Evolutionary conservation across 805 yeast genomes (phyloP).

Genomic region (Wickerhamiella domercqiae): DNA sequence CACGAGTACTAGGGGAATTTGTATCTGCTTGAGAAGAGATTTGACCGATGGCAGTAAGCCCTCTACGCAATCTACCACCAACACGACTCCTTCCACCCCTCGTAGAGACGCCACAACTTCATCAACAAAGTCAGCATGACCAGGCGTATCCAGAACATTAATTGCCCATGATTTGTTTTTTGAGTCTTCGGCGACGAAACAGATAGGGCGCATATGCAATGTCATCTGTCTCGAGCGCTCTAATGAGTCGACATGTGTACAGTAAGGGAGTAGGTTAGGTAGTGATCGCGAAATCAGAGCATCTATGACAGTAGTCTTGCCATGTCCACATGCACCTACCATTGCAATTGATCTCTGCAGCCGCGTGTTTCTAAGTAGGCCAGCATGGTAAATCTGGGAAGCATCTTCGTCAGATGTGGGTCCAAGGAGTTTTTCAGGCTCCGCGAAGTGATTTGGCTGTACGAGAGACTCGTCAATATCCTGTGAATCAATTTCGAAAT

Average conservation of each 20-base stretch:
- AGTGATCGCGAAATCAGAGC: conserved; percentile 33
- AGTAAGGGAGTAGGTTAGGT: conserved; percentile 36
- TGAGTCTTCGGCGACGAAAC: conserved; percentile 42
- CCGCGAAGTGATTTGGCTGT: conserved; percentile 21
- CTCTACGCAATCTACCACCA: conserved; percentile 75
- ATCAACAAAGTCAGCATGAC: conserved; percentile 73
- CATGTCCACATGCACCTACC: conserved; percentile 70
- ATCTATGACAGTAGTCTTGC: conserved; percentile 72
- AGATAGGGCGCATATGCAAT: conserved; percentile 44
- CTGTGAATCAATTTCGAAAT: conserved; percentile 39
- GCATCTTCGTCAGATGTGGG: conserved; percentile 27
- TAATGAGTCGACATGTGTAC: conserved; percentile 53
- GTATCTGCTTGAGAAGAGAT: conserved; percentile 17
- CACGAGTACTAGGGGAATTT: conserved; percentile 39
- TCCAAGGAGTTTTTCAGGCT: conserved; percentile 19
- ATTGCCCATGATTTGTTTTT: conserved; percentile 39
- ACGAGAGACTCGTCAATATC: conserved; percentile 50
- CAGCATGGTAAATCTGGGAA: conserved; percentile 35
- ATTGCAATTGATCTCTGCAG: conserved; percentile 60
- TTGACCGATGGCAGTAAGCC: conserved; percentile 48
- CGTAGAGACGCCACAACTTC: conserved; percentile 47
- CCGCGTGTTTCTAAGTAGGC: conserved; percentile 33
- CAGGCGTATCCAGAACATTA: conserved; percentile 77
- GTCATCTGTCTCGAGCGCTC: conserved; percentile 62
- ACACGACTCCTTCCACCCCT: conserved; percentile 46